Conservation (phyloP, 164 flowering plant species). For the Berberis thunbergii region DNA sequence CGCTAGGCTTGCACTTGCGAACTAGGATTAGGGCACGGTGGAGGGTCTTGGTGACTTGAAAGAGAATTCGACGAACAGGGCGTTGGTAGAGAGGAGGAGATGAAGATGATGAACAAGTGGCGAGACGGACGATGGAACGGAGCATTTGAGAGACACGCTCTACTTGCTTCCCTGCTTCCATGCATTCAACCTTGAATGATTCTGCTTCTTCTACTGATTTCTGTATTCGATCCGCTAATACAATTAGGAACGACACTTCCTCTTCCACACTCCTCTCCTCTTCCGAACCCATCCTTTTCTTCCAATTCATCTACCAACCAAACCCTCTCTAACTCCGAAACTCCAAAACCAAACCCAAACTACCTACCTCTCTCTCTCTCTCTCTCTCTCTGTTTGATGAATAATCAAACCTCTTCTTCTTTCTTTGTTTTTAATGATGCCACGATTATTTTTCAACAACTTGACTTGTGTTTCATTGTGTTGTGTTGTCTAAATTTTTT, state of each 20-base stretch:
- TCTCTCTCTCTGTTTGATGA: too few relatives aligned
- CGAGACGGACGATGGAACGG: conserved; percentile 36
- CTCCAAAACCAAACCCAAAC: too few relatives aligned
- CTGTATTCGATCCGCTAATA: conserved; percentile 36
- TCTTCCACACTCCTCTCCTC: conserved; percentile 38
- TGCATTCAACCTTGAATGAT: conserved; percentile 52
- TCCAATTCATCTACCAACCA: too few relatives aligned
- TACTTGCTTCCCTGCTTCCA: conserved; percentile 35
- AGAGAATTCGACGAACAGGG: conserved; percentile 57
- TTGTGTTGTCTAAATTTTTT: too few relatives aligned
- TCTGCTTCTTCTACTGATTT: conserved; percentile 36
- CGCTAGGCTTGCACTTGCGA: conserved; percentile 45
- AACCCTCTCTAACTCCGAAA: too few relatives aligned
- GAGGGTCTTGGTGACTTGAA: conserved; percentile 46
- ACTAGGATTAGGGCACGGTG: conserved; percentile 49
- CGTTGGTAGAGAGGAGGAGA: conserved; percentile 45
- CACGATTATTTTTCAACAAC: too few relatives aligned
- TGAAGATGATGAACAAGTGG: conserved; percentile 16
- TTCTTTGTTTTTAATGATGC: too few relatives aligned
- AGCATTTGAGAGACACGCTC: conserved; percentile 51
- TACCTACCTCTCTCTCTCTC: too few relatives aligned
- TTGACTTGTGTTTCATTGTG: too few relatives aligned
- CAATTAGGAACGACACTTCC: conserved; percentile 29
- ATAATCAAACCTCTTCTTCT: too few relatives aligned
- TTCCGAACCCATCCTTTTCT: not conserved